A percentile compares a stretch with the other conserved stretches of the same genome.
phyloP scores from a whole-genome alignment of 345 rosid genomes.

The Noccaea caerulescens region DNA sequence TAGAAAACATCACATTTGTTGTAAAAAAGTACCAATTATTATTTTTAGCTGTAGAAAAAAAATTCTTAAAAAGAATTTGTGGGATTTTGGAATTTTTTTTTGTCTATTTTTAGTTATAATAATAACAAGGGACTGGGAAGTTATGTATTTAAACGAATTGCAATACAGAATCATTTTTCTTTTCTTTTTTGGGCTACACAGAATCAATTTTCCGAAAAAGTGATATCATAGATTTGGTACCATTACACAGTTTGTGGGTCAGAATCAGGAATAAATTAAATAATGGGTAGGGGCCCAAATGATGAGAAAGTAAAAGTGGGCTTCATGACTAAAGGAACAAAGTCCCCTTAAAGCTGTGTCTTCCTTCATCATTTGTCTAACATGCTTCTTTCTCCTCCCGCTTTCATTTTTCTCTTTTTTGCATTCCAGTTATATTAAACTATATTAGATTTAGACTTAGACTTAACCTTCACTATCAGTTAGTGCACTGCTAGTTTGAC shows the following conservation, averaged over 20 bases:
- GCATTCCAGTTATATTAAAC: conserved; percentile 14
- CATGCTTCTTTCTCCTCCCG: conserved; percentile 36
- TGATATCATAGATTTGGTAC: conserved; percentile 26
- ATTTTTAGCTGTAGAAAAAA: background rate
- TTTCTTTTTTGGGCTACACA: background rate
- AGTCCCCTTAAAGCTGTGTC: conserved; percentile 39
- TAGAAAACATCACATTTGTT: background rate
- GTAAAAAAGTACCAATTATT: background rate
- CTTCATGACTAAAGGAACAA: conserved; percentile 42
- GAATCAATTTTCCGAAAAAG: conserved; percentile 15
- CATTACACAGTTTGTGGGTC: conserved; percentile 33
- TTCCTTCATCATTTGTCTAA: conserved; percentile 43
- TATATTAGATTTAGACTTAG: conserved; percentile 9
- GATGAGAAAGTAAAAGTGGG: conserved; percentile 44
- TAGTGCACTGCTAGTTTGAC: conserved; percentile 13
- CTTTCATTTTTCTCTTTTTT: conserved; percentile 11
- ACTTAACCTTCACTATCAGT: background rate
- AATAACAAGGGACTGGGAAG: too few species aligned
- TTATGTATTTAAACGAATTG: too few species aligned
- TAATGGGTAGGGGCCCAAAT: conserved; percentile 34
- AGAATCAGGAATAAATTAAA: conserved; percentile 25
- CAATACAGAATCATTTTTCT: too few species aligned
- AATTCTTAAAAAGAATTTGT: background rate
- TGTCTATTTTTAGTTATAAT: background rate
- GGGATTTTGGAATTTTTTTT: background rate